Evolutionary conservation across 2,329 filamentous ascomycete genomes (phyloP), one percentile per base, ranked within the genome.

Genomic region (Penicillium sp.): DNA sequence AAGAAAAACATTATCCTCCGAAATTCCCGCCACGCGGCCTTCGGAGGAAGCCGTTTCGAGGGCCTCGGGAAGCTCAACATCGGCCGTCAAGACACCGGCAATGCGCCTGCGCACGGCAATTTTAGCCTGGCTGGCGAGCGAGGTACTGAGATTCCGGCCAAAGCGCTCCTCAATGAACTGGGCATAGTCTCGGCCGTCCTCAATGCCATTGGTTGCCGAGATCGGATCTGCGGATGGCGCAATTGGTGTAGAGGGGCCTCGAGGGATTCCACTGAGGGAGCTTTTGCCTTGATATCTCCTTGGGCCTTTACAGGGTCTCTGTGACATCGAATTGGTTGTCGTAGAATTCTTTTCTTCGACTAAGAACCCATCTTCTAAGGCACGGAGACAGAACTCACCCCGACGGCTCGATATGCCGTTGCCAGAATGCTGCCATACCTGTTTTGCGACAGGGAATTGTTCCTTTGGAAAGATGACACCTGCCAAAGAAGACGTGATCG

Each of bases 341-440:
- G 18, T 50, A 14, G 63, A 45, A 32, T 58, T 62, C 35, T 60
- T 66, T 20, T 61, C 59, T 35, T 79, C 72, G 2, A 77, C 70
- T 33, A 85, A 69, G 28, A 84, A 69, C 0, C 80, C 80, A 45
- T 90, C 81, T 25, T 75, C 75, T 47, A 93, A 77, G 1, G 90
- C 74, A 28, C 75, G 72, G 43, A 88, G 79, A 58, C 85, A 95
- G 62, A 94, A 95, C 59, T 95, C 90, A 22, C 87, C 89, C 27
- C 88, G 79, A 33, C 92, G 81, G 60, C 89, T 95, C 0, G 89
- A 95, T 10, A 95, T 74, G 11, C 92, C 92, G 45, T 95, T 89
- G 13, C 92, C 92, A 0, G 85, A 84, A 62, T 98, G 92, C 62
- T 96, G 92, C 92, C 92, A 98, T 56, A 94, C 95, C 55, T 88